phyloP scores from a whole-genome alignment of 2,329 filamentous ascomycete genomes.

The Hypoxylon sp. region DNA sequence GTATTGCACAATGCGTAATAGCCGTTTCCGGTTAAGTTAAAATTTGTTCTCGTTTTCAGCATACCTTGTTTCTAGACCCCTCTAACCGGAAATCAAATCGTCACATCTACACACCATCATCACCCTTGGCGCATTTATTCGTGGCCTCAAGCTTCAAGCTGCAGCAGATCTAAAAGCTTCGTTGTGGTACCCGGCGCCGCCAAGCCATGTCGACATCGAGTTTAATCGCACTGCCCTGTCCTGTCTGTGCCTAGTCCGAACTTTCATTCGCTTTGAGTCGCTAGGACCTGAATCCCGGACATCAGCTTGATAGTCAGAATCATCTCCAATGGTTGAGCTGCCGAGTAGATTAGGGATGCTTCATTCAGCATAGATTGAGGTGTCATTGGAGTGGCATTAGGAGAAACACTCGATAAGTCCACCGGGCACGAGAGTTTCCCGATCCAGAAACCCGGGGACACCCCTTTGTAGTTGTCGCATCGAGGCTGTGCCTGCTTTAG shows the following conservation, averaged over 20 bases:
- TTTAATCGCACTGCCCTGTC: not conserved
- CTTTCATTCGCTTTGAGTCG: conserved; percentile 6
- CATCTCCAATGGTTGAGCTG: conserved; percentile 20
- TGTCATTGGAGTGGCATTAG: no score
- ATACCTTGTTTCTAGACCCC: conserved; percentile 8
- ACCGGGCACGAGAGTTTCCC: conserved; percentile 17
- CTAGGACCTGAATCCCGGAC: conserved; percentile 1
- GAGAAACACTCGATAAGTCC: not conserved
- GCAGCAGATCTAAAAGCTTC: conserved; percentile 33
- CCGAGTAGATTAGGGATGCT: conserved; percentile 12
- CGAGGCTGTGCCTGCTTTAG: conserved; percentile 17
- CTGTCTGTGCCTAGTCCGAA: conserved; percentile 9
- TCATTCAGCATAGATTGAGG: conserved; percentile 21
- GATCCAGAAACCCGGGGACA: conserved; percentile 27
- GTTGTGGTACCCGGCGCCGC: conserved; percentile 29
- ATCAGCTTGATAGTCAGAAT: conserved; percentile 20
- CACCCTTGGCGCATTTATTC: conserved; percentile 23
- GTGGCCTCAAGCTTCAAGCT: conserved; percentile 29
- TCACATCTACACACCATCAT: conserved; percentile 29
- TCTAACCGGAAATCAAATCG: conserved; percentile 25
- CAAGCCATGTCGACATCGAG: conserved; percentile 19
- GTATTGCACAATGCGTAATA: not conserved
- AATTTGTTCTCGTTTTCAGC: not conserved
- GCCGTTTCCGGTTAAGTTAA: conserved; percentile 14
- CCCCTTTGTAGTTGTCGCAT: conserved; percentile 18